Conservation (phyloP, 441 rosid genomes). For the Gossypium aridum region DNA sequence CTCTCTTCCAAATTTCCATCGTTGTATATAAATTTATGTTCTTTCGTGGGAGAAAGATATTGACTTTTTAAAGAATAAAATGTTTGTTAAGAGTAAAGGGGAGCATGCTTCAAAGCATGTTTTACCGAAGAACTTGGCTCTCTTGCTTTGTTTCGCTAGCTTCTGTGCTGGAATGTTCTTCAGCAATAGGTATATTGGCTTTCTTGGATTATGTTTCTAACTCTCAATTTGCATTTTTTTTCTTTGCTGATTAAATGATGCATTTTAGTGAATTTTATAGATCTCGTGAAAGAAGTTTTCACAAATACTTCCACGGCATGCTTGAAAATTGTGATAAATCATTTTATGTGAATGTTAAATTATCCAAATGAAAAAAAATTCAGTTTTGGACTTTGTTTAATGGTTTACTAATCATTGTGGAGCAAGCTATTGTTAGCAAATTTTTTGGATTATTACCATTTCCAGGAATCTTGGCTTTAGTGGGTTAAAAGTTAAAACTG, state of each 20-base stretch:
- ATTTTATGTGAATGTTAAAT: background rate
- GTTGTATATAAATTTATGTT: background rate
- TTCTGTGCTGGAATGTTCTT: conserved; percentile 72
- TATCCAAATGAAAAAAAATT: background rate
- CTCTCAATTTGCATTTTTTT: background rate
- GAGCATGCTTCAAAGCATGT: conserved; percentile 38
- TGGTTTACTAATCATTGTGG: background rate
- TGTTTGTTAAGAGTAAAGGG: conserved; percentile 56
- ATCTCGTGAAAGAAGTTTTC: background rate
- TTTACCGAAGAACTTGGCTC: conserved; percentile 39
- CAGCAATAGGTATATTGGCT: conserved; percentile 56
- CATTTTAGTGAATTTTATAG: conserved; percentile 19
- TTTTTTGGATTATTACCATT: background rate
- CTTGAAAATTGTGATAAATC: background rate
- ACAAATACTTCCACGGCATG: background rate
- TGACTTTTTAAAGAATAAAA: conserved; percentile 8
- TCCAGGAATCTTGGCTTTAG: background rate
- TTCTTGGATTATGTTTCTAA: background rate
- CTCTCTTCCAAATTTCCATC: background rate
- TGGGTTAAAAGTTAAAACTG: background rate
- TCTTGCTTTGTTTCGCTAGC: conserved; percentile 57
- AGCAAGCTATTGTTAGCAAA: background rate
- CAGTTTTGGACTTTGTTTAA: background rate
- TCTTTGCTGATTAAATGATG: background rate
- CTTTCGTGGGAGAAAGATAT: conserved; percentile 4